These are phyloP conservation scores for Sclerotinia trifoliorum DNA, from an alignment of 2,329 filamentous ascomycete species.

Conservation along the genomic window DNA sequence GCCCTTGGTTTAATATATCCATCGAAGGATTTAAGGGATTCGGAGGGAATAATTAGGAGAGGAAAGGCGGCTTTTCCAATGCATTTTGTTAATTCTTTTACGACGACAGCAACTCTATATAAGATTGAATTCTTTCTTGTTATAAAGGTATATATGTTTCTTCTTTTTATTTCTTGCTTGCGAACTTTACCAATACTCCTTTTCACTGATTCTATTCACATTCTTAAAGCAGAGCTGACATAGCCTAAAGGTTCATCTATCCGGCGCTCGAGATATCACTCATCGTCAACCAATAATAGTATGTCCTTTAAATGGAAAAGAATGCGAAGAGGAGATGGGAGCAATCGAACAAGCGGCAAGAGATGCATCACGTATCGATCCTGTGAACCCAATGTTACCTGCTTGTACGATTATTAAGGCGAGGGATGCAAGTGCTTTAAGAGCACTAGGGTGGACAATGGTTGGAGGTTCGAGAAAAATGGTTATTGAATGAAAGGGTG, in stretches of 20 bases:
- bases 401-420: constrained; percentile 78
- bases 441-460: constrained; percentile 61
- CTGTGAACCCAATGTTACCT: constrained; percentile 90
- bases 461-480: constrained; percentile 65
- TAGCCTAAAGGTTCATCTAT: constrained; percentile 72
- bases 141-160: constrained; percentile 69
- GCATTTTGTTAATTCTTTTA: constrained; percentile 87
- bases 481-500: constrained; percentile 56
- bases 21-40: constrained; percentile 80
- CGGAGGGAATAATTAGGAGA: constrained; percentile 81
- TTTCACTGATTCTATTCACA: not conserved
- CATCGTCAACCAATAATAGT: constrained; percentile 93
- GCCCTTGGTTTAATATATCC: constrained; percentile 91
- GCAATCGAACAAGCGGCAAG: constrained; percentile 95
- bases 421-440: constrained; percentile 65
- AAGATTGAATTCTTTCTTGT: constrained; percentile 97
- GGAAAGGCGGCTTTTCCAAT: constrained; percentile 85
- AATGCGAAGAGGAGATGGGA: constrained; percentile 98
- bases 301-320: constrained; percentile 90
- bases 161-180: not conserved
- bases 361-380: constrained; percentile 83
- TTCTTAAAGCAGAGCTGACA: constrained; percentile 17
- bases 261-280: constrained; percentile 81
- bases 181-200: not conserved
- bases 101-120: constrained; percentile 89